Conservation (phyloP, 2,329 filamentous ascomycete species). For the Zarea fungicola region DNA sequence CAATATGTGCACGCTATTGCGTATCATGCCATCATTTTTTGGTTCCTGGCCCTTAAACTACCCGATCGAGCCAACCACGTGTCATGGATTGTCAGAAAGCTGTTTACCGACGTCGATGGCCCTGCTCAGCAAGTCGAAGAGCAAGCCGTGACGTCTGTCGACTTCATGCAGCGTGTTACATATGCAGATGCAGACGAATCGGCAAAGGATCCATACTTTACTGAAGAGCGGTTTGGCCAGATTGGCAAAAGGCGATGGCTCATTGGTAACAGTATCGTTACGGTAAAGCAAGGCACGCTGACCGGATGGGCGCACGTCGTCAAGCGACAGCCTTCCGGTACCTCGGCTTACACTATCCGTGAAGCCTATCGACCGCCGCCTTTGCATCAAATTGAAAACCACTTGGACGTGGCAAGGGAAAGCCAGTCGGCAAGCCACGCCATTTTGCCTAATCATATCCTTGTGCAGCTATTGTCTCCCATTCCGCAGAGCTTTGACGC, state of each 20-base stretch:
- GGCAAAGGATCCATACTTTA: conserved; percentile 60
- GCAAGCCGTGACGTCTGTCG: conserved; percentile 86
- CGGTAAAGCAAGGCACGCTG: conserved; percentile 63
- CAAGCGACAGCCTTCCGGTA: conserved; percentile 66
- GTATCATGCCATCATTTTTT: conserved; percentile 93
- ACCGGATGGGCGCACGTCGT: conserved; percentile 67
- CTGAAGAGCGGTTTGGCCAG: conserved; percentile 57
- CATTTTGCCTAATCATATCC: conserved; percentile 67
- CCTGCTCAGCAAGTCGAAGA: conserved; percentile 71
- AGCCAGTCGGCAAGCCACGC: conserved; percentile 50
- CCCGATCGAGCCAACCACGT: conserved; percentile 80
- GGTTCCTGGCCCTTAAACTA: conserved; percentile 88
- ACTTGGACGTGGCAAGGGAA: conserved; percentile 45
- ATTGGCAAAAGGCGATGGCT: conserved; percentile 66
- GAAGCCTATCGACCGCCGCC: conserved; percentile 56
- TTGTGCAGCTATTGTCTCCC: conserved; percentile 64
- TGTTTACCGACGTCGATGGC: conserved; percentile 74
- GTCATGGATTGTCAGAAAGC: conserved; percentile 81
- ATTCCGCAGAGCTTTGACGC: conserved; percentile 53
- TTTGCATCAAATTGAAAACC: conserved; percentile 48
- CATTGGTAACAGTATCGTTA: conserved; percentile 67
- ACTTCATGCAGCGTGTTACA: conserved; percentile 87
- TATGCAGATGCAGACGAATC: conserved; percentile 83
- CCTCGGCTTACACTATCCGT: conserved; percentile 53
- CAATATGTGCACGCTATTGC: conserved; percentile 92